These are phyloP conservation scores for Clarireedia paspali DNA, from an alignment of 2,329 filamentous ascomycete species.

Conservation along the genomic window DNA sequence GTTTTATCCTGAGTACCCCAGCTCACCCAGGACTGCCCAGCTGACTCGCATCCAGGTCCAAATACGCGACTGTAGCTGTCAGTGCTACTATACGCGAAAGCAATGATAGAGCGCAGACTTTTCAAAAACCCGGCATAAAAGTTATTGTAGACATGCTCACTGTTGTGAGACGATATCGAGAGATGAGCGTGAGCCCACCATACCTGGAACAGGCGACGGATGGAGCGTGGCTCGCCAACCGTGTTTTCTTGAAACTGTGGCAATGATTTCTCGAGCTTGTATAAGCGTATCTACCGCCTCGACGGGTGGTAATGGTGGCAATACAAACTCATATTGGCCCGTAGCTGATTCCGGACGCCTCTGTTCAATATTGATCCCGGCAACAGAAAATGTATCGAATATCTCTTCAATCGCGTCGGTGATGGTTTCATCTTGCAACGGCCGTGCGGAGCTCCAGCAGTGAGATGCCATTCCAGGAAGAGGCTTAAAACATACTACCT, in stretches of 20 bases:
- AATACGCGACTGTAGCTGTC: not conserved
- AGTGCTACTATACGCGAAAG: slow-evolving; percentile 2
- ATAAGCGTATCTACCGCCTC: slow-evolving; percentile 7
- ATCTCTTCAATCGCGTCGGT: slow-evolving; percentile 59
- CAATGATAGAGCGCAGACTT: slow-evolving; percentile 2
- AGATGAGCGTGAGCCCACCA: slow-evolving; percentile 3
- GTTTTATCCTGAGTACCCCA: slow-evolving; percentile 4
- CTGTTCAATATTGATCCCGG: slow-evolving; percentile 49
- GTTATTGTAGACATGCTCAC: slow-evolving; percentile 20
- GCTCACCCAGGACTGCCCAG: slow-evolving; percentile 10
- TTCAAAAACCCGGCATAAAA: slow-evolving; percentile 10
- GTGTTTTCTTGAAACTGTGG: not conserved
- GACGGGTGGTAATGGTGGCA: slow-evolving; percentile 1
- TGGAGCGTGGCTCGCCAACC: slow-evolving; percentile 31
- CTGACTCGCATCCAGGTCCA: not conserved
- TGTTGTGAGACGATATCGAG: slow-evolving; percentile 5
- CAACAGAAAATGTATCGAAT: slow-evolving; percentile 47
- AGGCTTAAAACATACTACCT: slow-evolving; percentile 31
- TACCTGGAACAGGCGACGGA: not conserved
- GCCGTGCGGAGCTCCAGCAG: slow-evolving; percentile 61
- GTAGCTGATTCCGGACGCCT: slow-evolving; percentile 2
- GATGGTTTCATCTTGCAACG: slow-evolving; percentile 50
- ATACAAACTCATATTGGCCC: slow-evolving; percentile 9
- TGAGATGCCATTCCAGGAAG: slow-evolving; percentile 53
- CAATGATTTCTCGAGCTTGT: slow-evolving; percentile 4